phyloP scores from a whole-genome alignment of 306 rosid genomes.

The Rosa multiflora region DNA sequence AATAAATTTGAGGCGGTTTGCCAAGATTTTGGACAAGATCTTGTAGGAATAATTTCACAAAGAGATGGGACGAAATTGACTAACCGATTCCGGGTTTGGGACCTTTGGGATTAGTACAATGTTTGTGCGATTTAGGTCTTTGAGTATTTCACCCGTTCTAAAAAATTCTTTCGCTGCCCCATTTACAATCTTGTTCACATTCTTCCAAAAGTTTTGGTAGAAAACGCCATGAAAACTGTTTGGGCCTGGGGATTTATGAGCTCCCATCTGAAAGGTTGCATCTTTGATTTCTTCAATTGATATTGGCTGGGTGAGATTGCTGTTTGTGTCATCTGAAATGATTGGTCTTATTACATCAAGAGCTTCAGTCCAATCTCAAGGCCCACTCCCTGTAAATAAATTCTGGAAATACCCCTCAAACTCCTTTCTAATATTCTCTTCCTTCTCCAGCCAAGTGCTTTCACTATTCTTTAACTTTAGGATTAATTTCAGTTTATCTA shows the following conservation, averaged over 20 bases:
- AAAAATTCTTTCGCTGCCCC: not conserved
- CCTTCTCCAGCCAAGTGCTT: not conserved
- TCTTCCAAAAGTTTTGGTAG: not conserved
- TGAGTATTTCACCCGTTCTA: not conserved
- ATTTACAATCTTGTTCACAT: not conserved
- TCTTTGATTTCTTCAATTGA: not conserved
- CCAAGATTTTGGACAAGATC: not conserved
- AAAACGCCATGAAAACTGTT: not conserved
- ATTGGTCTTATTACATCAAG: not conserved
- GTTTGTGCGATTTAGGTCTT: not conserved
- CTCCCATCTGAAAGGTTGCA: not conserved
- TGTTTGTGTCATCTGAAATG: not conserved
- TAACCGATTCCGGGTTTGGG: not conserved
- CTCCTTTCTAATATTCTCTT: not conserved
- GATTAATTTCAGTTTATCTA: too few species aligned
- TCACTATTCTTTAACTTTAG: not conserved
- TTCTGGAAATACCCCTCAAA: not conserved
- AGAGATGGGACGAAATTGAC: not conserved
- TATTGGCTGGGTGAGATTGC: not conserved
- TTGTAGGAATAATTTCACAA: not conserved
- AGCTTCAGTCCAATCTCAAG: not conserved
- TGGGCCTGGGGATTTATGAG: not conserved
- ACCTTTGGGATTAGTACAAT: not conserved
- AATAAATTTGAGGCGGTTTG: not conserved
- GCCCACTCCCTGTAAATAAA: not conserved